A percentile compares a stretch with the other conserved stretches of the same genome.
These are phyloP conservation scores for Stephanodiscus triporus DNA, from an alignment of 108 stramenopile genomes.

Conservation along the genomic window DNA sequence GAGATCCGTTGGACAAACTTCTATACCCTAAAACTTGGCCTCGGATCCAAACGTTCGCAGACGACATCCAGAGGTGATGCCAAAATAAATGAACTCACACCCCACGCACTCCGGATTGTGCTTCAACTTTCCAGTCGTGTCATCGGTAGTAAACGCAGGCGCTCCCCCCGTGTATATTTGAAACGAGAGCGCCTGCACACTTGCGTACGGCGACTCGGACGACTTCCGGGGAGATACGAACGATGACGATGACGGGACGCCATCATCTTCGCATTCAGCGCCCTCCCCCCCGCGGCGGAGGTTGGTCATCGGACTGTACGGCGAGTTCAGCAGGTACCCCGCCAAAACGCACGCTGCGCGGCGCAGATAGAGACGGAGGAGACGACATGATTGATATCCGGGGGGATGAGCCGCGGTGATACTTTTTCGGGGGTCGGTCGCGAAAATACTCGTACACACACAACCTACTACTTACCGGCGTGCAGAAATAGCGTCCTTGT, in stretches of 20 bases:
- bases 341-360: neutral
- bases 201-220: constrained; percentile 34
- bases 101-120: constrained; percentile 56
- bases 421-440: too few relatives aligned
- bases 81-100: neutral
- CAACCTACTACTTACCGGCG: neutral
- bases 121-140: constrained; percentile 13
- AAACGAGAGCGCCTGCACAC: constrained; percentile 62
- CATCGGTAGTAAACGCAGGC: constrained; percentile 45
- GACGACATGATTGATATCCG: constrained; percentile 1
- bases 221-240: neutral
- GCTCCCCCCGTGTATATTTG: constrained; percentile 77
- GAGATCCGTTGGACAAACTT: too few relatives aligned
- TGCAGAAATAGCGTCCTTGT: neutral
- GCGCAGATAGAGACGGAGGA: neutral
- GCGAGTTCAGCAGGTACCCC: neutral
- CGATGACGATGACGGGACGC: neutral
- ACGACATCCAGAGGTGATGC: too few relatives aligned
- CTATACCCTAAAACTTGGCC: too few relatives aligned
- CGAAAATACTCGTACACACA: neutral
- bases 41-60: too few relatives aligned
- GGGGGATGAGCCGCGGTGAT: neutral
- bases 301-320: neutral
- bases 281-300: too few relatives aligned
- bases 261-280: neutral